A percentile compares a stretch with the other conserved stretches of the same genome.
Evolutionary conservation across 148 eudicot genomes (phyloP).

Genomic region (Silene conica): DNA sequence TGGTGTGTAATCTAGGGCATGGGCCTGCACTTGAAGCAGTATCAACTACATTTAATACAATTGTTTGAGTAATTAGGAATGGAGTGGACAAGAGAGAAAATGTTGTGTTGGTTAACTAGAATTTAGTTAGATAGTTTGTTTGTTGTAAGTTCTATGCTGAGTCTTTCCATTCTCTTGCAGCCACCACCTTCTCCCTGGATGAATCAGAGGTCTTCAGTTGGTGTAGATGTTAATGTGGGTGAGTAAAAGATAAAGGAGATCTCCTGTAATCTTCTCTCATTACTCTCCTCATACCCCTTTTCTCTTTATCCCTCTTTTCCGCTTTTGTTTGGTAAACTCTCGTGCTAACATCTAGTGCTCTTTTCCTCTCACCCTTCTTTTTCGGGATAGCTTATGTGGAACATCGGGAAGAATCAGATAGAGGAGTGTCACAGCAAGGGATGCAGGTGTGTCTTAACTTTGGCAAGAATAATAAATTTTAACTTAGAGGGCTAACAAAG

Average conservation of each 20-base stretch:
- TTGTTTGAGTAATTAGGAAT: not conserved
- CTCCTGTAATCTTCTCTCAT: slow-evolving; percentile 9
- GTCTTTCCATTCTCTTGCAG: slow-evolving; percentile 41
- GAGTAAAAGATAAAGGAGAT: slow-evolving; percentile 29
- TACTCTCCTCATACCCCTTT: not conserved
- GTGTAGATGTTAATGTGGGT: slow-evolving; percentile 87
- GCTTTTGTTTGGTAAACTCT: not conserved
- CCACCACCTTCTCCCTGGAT: slow-evolving; percentile 80
- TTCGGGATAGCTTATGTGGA: slow-evolving; percentile 68
- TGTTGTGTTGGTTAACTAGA: not conserved
- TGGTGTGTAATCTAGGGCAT: not conserved
- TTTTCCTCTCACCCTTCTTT: not conserved
- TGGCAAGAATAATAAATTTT: not conserved
- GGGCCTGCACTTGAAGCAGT: not conserved
- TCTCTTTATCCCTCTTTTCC: not conserved
- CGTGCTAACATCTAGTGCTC: not conserved
- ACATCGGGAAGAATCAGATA: slow-evolving; percentile 66
- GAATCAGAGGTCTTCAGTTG: slow-evolving; percentile 66
- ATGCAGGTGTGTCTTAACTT: slow-evolving; percentile 55
- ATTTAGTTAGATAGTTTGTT: not conserved
- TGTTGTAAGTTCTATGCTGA: slow-evolving; percentile 17
- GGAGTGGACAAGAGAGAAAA: not conserved
- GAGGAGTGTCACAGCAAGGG: slow-evolving; percentile 54
- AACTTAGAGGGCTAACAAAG: not conserved
- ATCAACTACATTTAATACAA: not conserved